These are phyloP conservation scores for Paecilomyces sp. DNA, from an alignment of 2,329 filamentous ascomycete genomes.

Conservation along the genomic window DNA sequence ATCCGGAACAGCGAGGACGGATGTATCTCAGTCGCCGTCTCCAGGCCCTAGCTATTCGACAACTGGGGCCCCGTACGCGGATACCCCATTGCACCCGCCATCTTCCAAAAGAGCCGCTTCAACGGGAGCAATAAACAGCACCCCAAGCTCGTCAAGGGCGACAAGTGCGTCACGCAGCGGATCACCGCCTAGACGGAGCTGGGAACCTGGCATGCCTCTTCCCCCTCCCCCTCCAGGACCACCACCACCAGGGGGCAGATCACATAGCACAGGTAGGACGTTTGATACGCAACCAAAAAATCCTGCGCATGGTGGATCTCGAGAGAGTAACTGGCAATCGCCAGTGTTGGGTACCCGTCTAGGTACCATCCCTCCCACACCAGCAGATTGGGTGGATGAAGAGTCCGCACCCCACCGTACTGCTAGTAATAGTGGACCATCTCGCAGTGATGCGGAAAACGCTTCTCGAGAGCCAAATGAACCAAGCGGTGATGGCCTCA, in stretches of 20 bases:
- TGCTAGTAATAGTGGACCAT: conserved; percentile 12
- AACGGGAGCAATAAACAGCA: conserved; percentile 34
- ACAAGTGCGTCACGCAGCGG: conserved; percentile 25
- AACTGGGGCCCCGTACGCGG: conserved; percentile 11
- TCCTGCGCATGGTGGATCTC: conserved; percentile 14
- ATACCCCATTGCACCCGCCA: conserved; percentile 25
- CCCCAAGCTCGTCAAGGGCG: conserved; percentile 22
- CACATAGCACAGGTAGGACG: conserved; percentile 31
- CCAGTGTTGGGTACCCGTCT: conserved; percentile 31
- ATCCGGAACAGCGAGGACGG: conserved; percentile 1
- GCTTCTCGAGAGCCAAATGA: conserved; percentile 7
- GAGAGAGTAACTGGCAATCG: conserved; percentile 22
- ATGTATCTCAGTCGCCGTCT: conserved; percentile 1
- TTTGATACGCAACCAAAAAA: conserved; percentile 23
- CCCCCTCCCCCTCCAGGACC: conserved; percentile 42
- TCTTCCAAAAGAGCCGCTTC: conserved; percentile 38
- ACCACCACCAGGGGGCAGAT: conserved; percentile 34
- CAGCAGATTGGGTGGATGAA: conserved; percentile 38
- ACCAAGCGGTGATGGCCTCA: conserved; percentile 9
- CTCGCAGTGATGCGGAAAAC: conserved; percentile 36
- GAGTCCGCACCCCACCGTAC: conserved; percentile 14
- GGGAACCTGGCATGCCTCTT: conserved; percentile 40
- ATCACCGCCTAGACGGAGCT: conserved; percentile 26
- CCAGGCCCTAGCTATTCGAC: conserved; percentile 9
- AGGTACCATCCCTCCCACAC: conserved; percentile 37